Evolutionary conservation across 139 green algal genomes (phyloP).

Genomic region (Tetratostichococcus sp.): DNA sequence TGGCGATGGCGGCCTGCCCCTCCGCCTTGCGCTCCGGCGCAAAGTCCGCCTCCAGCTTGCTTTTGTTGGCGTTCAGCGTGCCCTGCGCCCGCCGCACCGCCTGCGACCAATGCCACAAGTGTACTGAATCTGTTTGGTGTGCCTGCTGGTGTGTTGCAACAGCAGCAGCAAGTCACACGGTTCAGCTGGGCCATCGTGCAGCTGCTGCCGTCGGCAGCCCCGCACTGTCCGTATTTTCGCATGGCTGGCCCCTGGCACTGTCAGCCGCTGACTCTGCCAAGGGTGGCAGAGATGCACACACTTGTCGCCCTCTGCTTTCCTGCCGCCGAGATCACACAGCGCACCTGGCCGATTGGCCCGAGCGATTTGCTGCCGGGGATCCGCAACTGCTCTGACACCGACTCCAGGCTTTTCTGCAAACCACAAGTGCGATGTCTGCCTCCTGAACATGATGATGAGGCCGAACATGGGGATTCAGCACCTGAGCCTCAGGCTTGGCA

Average conservation of each 20-base stretch:
- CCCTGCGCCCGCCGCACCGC: constrained; percentile 49
- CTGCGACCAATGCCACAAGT: constrained; percentile 19
- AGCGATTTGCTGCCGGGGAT: constrained; percentile 78
- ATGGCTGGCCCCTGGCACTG: no score
- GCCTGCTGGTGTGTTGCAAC: no score
- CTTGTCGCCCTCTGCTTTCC: no score
- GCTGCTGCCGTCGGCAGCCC: no score
- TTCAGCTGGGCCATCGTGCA: no score
- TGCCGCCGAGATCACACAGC: neutral
- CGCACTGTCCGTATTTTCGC: no score
- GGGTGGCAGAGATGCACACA: no score
- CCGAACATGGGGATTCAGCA: neutral
- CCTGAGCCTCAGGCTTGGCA: neutral
- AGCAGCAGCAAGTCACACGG: no score
- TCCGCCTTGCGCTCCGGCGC: constrained; percentile 69
- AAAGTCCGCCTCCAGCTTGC: constrained; percentile 61
- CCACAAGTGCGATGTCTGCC: no score
- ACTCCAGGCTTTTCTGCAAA: constrained; percentile 72
- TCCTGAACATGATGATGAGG: no score
- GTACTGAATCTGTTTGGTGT: no score
- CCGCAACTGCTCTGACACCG: constrained; percentile 82
- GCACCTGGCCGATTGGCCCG: constrained; percentile 60
- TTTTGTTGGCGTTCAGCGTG: constrained; percentile 50
- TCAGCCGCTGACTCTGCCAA: no score
- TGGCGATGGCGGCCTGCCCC: constrained; percentile 24